Evolutionary conservation across 306 rosid species (phyloP).

Genomic region (Inga leiocalycina): DNA sequence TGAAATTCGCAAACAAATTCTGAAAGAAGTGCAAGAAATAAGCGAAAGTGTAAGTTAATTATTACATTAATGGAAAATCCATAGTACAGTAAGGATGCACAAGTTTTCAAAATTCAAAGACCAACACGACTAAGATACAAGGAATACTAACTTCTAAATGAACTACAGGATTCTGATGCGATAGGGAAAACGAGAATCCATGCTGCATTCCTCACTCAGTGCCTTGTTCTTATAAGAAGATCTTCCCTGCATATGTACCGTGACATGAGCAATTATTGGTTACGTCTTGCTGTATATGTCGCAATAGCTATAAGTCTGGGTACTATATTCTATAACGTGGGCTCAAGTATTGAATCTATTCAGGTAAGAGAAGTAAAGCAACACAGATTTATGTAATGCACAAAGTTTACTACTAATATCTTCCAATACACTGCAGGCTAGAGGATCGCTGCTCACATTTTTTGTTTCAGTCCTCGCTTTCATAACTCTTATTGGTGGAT

Average conservation of each 20-base stretch:
- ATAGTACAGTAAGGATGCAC: no score
- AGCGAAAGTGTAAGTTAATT: constrained; percentile 20
- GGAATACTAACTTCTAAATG: background rate
- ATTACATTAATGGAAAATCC: no score
- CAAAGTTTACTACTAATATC: no score
- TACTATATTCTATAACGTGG: constrained; percentile 36
- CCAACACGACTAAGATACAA: no score
- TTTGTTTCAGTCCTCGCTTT: constrained; percentile 47
- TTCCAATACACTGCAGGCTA: constrained; percentile 38
- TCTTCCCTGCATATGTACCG: constrained; percentile 56
- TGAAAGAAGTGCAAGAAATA: constrained; percentile 24
- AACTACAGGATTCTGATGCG: constrained; percentile 22
- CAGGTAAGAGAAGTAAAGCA: background rate
- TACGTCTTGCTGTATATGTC: constrained; percentile 45
- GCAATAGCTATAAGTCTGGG: constrained; percentile 38
- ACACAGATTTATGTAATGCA: no score
- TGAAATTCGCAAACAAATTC: constrained; percentile 30
- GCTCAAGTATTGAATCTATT: background rate
- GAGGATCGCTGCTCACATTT: constrained; percentile 46
- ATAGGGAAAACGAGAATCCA: constrained; percentile 32
- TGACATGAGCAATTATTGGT: constrained; percentile 59
- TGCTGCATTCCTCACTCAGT: constrained; percentile 48
- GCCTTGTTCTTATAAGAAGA: constrained; percentile 49
- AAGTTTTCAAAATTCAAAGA: no score
- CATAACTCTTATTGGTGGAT: constrained; percentile 57